Evolutionary conservation across 441 rosid genomes (phyloP).

Genomic region (Populus tomentosa): DNA sequence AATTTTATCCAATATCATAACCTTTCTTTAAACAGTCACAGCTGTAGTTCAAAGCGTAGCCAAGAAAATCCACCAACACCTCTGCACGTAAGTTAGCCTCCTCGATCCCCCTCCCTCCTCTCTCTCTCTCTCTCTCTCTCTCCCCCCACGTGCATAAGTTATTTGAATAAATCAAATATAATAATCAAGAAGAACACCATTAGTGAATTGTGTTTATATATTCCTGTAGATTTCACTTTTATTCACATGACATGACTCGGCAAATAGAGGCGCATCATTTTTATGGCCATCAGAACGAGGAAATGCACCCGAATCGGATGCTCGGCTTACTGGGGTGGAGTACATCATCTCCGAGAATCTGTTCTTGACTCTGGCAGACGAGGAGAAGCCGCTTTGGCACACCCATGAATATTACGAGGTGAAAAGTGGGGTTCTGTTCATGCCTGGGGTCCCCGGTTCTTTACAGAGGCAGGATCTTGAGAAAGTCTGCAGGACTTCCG

Average conservation of each 20-base stretch:
- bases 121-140: neutral
- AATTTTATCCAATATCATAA: too few relatives aligned
- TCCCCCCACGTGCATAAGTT: neutral
- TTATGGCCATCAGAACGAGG: slow-evolving; percentile 73
- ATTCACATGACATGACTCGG: slow-evolving; percentile 63
- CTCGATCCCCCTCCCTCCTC: neutral
- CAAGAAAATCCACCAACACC: slow-evolving; percentile 75
- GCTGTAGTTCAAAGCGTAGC: slow-evolving; percentile 39
- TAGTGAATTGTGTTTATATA: neutral
- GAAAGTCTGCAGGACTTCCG: slow-evolving; percentile 55
- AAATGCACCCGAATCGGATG: slow-evolving; percentile 52
- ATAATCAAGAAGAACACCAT: too few relatives aligned
- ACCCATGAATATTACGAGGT: slow-evolving; percentile 69
- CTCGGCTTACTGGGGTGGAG: slow-evolving; percentile 37
- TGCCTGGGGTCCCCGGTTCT: slow-evolving; percentile 60
- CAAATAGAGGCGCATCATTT: slow-evolving; percentile 80
- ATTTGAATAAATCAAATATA: too few relatives aligned
- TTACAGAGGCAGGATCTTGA: slow-evolving; percentile 58
- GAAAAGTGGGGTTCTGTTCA: slow-evolving; percentile 63
- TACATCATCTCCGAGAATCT: neutral
- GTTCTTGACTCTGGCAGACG: slow-evolving; percentile 49
- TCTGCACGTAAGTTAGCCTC: slow-evolving; percentile 54
- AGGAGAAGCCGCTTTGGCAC: slow-evolving; percentile 78
- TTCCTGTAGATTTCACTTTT: slow-evolving; percentile 53
- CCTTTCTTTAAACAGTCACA: too few relatives aligned